Evolutionary conservation across 2,329 filamentous ascomycete species (phyloP), one percentile per base, ranked within the genome.

Genomic region (Aureobasidium musti): DNA sequence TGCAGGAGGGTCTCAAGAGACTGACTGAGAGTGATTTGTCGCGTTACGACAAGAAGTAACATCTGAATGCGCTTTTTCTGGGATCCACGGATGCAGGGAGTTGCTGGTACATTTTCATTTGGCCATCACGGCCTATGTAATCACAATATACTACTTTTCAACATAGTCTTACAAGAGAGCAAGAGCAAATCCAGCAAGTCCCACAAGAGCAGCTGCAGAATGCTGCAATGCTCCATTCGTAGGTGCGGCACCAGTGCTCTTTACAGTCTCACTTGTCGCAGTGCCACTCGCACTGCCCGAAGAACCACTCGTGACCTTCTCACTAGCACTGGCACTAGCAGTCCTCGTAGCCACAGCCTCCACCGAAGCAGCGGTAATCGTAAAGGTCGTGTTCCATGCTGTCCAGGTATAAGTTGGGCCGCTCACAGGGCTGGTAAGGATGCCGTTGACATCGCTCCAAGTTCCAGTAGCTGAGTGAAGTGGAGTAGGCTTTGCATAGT

Each of bases 1-100:
- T 70, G n/a, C 67, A 68, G 64, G 67, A 69, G 54, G 2, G 37
- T 0, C 19, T 54, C 21, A 66, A 59, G 33, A 50, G 52, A 21
- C n/a, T 35, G 2, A 54, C 49, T 1, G 61, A 53, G 49, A 43
- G n/a, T 50, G 43, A 63, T 52, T n/a, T 37, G 26, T 39, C 43
- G 35, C 43, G 23, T 50, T 50, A 28, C n/a, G 28, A 47, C 19
- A 61, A 49, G 41, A 49, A 39, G 43, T 49, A 17, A 47, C 13
- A 13, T 35, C 33, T 35, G 33, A 2, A 2, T 19, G n/a, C n/a
- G n/a, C n/a, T n/a, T n/a, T n/a, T n/a, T n/a, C n/a, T n/a, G n/a
- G n/a, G n/a, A n/a, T n/a, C n/a, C n/a, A n/a, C n/a, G n/a, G n/a
- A n/a, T n/a, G n/a, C n/a, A n/a, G n/a, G n/a, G n/a, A n/a, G n/a